phyloP scores from a whole-genome alignment of 768 basidiomycete species.

The Holtermanniella nyarrowii region DNA sequence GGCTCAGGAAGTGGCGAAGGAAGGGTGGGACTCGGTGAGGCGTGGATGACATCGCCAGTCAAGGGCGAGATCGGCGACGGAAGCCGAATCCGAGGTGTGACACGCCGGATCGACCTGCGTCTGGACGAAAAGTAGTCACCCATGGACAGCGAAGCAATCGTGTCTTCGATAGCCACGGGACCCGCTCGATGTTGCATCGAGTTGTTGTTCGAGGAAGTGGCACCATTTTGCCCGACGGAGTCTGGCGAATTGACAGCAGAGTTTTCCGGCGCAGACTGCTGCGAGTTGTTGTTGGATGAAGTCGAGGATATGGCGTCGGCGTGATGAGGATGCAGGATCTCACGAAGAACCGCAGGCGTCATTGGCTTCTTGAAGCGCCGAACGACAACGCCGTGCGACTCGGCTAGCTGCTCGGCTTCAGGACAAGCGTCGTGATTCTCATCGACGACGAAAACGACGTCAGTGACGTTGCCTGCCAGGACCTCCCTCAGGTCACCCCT shows the following conservation, averaged over 20 bases:
- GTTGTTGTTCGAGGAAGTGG: background rate
- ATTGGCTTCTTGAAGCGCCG: constrained; percentile 25
- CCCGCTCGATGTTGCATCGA: constrained; percentile 16
- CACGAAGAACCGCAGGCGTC: constrained; percentile 27
- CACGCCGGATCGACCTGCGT: too few species aligned
- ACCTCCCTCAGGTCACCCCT: constrained; percentile 4
- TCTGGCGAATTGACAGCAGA: constrained; percentile 8
- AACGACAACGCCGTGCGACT: constrained; percentile 5
- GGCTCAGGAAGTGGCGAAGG: background rate
- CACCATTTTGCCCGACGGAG: background rate
- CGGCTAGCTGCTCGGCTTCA: constrained; percentile 6
- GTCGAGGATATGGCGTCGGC: constrained; percentile 1
- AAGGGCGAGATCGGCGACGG: too few species aligned
- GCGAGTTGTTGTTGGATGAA: background rate
- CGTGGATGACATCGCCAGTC: background rate
- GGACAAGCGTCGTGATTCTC: constrained; percentile 18
- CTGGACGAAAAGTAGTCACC: constrained; percentile 29
- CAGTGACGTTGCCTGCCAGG: constrained; percentile 8
- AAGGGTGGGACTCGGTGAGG: background rate
- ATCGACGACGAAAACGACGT: constrained; percentile 26
- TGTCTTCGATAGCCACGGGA: constrained; percentile 19
- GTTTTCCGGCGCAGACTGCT: background rate
- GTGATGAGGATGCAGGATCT: constrained; percentile 21
- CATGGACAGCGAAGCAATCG: constrained; percentile 20
- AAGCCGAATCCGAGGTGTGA: too few species aligned